phyloP scores from a whole-genome alignment of 1,284 basidiomycete genomes.

The Fomitopsis betulina region DNA sequence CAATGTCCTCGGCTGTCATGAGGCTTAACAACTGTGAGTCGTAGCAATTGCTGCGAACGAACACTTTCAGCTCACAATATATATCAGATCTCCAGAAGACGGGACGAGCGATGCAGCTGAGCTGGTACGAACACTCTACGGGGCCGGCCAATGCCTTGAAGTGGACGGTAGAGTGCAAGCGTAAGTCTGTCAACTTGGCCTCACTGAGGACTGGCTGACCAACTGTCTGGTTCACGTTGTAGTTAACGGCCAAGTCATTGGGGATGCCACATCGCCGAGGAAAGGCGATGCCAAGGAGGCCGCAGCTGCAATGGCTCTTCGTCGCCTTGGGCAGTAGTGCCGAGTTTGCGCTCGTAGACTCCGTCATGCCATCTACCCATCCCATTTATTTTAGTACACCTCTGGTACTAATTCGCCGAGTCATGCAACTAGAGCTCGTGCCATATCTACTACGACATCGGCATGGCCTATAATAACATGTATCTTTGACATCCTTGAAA shows the following conservation, averaged over 20 bases:
- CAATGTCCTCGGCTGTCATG: slow-evolving; percentile 25
- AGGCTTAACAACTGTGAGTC: slow-evolving; percentile 48
- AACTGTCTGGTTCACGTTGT: not conserved
- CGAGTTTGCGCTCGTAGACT: not conserved
- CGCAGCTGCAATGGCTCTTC: slow-evolving; percentile 33
- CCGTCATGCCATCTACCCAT: not conserved
- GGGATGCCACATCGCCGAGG: slow-evolving; percentile 35
- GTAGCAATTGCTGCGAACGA: not conserved
- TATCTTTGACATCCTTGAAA: too few relatives aligned
- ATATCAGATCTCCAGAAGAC: slow-evolving; percentile 37
- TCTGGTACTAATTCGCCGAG: too few relatives aligned
- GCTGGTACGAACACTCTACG: slow-evolving; percentile 32
- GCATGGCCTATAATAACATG: too few relatives aligned
- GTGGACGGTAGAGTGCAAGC: slow-evolving; percentile 54
- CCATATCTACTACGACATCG: too few relatives aligned
- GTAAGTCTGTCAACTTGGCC: slow-evolving; percentile 28
- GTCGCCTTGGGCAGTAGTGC: not conserved
- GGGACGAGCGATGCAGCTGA: slow-evolving; percentile 25
- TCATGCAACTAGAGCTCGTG: too few relatives aligned
- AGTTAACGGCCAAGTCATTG: slow-evolving; percentile 48
- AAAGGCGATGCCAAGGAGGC: slow-evolving; percentile 47
- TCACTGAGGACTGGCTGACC: not conserved
- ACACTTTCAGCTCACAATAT: not conserved
- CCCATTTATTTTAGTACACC: not conserved
- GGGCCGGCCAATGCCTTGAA: slow-evolving; percentile 37